Evolutionary conservation across 2,329 filamentous ascomycete genomes (phyloP).

Genomic region (Alternaria atra): DNA sequence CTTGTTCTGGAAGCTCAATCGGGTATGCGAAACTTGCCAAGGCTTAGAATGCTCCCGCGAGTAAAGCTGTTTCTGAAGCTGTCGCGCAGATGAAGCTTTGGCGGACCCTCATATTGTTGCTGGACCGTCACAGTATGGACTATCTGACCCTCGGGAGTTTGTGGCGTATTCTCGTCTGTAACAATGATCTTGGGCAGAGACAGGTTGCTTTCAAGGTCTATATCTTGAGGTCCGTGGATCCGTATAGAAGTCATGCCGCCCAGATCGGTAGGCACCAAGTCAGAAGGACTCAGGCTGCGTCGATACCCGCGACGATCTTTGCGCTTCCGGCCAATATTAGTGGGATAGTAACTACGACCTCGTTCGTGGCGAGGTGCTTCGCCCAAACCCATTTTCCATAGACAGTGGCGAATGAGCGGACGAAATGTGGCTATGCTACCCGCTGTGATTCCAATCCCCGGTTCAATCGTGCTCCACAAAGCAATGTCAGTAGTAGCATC

Average conservation of each 20-base stretch:
- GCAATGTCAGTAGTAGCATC: slow-evolving; percentile 55
- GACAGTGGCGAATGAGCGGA: slow-evolving; percentile 54
- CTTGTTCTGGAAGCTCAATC: background rate
- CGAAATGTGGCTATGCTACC: slow-evolving; percentile 60
- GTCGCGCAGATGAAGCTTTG: slow-evolving; percentile 29
- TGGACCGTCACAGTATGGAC: slow-evolving; percentile 30
- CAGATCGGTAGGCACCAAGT: slow-evolving; percentile 25
- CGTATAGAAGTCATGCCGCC: slow-evolving; percentile 20
- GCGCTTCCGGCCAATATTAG: slow-evolving; percentile 16
- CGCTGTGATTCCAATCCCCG: slow-evolving; percentile 54
- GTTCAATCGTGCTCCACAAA: slow-evolving; percentile 49
- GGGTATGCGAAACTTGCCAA: slow-evolving; percentile 16
- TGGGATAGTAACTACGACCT: slow-evolving; percentile 17
- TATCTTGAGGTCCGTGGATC: slow-evolving; percentile 15
- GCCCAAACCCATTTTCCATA: slow-evolving; percentile 33
- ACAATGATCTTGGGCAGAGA: background rate
- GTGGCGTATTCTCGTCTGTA: slow-evolving; percentile 3
- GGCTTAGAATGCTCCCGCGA: slow-evolving; percentile 26
- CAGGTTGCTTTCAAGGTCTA: background rate
- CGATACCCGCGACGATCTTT: slow-evolving; percentile 32
- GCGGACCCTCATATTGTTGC: slow-evolving; percentile 27
- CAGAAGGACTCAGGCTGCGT: slow-evolving; percentile 28
- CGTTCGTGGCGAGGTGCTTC: slow-evolving; percentile 24
- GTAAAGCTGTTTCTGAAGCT: slow-evolving; percentile 35
- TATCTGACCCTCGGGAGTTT: slow-evolving; percentile 17